Conservation (phyloP, 768 basidiomycete species). For the Suillus hirtellus region DNA sequence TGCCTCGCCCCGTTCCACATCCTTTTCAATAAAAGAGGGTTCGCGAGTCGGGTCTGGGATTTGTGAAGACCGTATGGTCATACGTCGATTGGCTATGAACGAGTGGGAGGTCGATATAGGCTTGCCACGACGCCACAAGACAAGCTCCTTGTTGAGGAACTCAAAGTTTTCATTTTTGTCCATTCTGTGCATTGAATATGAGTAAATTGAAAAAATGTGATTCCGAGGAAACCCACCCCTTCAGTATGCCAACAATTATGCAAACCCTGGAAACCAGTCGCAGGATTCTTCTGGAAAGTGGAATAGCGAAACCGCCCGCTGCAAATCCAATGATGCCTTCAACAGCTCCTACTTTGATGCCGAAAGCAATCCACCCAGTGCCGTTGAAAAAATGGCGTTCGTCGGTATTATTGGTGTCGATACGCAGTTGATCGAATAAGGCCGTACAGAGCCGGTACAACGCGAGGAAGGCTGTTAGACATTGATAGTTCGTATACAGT, state of each 20-base stretch:
- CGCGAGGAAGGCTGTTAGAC: conserved; percentile 54
- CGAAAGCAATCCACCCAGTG: conserved; percentile 63
- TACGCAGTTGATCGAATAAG: conserved; percentile 49
- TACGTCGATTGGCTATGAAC: conserved; percentile 56
- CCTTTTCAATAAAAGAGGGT: conserved; percentile 9
- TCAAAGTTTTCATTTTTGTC: conserved; percentile 57
- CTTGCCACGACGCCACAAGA: conserved; percentile 20
- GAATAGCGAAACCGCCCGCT: conserved; percentile 49
- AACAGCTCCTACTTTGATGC: conserved; percentile 60
- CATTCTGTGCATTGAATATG: conserved; percentile 30
- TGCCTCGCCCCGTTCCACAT: conserved; percentile 12
- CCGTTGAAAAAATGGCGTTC: conserved; percentile 56
- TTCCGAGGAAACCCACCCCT: conserved; percentile 53
- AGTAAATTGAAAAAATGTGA: not conserved
- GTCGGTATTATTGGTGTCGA: conserved; percentile 47
- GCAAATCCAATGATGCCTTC: conserved; percentile 69
- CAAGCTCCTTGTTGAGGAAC: conserved; percentile 42
- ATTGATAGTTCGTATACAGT: conserved; percentile 58
- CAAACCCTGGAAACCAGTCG: conserved; percentile 53
- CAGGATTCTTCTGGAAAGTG: conserved; percentile 58
- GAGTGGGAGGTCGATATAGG: conserved; percentile 42
- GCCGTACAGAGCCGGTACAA: conserved; percentile 58
- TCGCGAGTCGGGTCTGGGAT: conserved; percentile 24
- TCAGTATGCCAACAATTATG: conserved; percentile 61
- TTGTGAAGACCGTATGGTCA: conserved; percentile 54